Evolutionary conservation across 352 stramenopile species (phyloP), one percentile per base, ranked within the genome.

Genomic region (Thalassiosira ordinaria): DNA sequence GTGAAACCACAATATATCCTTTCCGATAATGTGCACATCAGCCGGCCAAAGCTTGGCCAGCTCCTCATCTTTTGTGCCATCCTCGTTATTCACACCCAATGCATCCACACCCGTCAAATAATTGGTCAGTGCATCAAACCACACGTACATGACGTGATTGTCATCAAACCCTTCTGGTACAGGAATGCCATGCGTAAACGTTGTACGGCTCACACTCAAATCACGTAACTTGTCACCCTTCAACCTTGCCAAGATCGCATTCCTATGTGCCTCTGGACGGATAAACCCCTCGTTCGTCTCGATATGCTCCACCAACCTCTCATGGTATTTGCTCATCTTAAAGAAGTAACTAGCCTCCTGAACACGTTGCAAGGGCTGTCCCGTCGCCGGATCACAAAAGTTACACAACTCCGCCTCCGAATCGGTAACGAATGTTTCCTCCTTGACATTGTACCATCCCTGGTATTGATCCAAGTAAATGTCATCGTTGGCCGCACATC

Each of bases 1-100:
- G 87, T 99, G 98, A 86, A 99, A 99, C 96, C 97, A 99, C 41
- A 98, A 96, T 73, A 99, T 99, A 89, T 99, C 98, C 91, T 99
- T 99, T 63, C 97, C 98, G 82, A 99, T 98, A 47, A 98, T 92
- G 61, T 98, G 96, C 24, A 96, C 82, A 60, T 91, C 66, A 0
- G 91, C 92, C 11, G 94, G 94, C 94, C 94, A 97, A 66, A 94
- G 92, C 27, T 89, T 85, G 7, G 68, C 68, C 74, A 92, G 65
- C 26, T 87, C 75, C 35, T 69, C 57, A 41, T 76, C 51, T 22
- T 61, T 53, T 22, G 37, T 68, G 0, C 18, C 24, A 47, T 55
- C 83, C 29, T 86, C 82, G 39, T 85, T 71, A 67, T 78, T 81
- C 8, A 89, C 88, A 53, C 78, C 83, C 65, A 93, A 75, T 9